Base-by-base conservation (phyloP, 2,329 filamentous ascomycete species). In the Arthroderma sp. region DNA sequence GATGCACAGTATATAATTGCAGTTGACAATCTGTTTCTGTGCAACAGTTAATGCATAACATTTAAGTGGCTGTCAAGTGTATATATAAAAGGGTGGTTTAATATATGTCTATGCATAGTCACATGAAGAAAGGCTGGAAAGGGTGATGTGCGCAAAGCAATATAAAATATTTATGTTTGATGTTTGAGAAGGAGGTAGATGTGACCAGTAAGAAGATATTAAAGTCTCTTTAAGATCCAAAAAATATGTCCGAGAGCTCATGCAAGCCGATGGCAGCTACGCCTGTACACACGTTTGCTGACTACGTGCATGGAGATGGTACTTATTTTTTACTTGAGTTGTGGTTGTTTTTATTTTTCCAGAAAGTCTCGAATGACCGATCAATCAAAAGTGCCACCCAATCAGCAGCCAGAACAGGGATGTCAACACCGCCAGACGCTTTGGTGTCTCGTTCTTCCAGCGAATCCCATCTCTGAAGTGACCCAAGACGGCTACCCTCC, bases 401-500 rank as follows among this genome's bases (percentile, higher is more conserved):
- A 64, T 64, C 59, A 61, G 60, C 15, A 47, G 49, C 25, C 54
- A 57, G 57, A 63, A 55, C 62, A 63, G 60, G 62, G 62, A 63
- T 64, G 54, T 54, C 31, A 23, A 33, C 54, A n/a, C 25, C 55
- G 47, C 37, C 38, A 52, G 54, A 31, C 47, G 55, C 52, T 59
- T 58, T 61, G 57, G 62, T 56, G 56, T 35, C 51, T 47, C 55
- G 51, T 38, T 49, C 37, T 6, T 51, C 25, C 57, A 58, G 60
- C 62, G 62, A 64, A 64, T 64, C 62, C 59, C 56, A 61, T 57
- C 53, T 21, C 39, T 15, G 59, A 63, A 58, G 60, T 54, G 51
- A 44, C 56, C 61, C 62, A 63, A 63, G 62, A 63, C 57, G 54
- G 9, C 54, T 37, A 59, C 62, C 62, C 61, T 58, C 62, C 61